phyloP scores from a whole-genome alignment of 2,329 filamentous ascomycete genomes.

The Catunica adiposa region DNA sequence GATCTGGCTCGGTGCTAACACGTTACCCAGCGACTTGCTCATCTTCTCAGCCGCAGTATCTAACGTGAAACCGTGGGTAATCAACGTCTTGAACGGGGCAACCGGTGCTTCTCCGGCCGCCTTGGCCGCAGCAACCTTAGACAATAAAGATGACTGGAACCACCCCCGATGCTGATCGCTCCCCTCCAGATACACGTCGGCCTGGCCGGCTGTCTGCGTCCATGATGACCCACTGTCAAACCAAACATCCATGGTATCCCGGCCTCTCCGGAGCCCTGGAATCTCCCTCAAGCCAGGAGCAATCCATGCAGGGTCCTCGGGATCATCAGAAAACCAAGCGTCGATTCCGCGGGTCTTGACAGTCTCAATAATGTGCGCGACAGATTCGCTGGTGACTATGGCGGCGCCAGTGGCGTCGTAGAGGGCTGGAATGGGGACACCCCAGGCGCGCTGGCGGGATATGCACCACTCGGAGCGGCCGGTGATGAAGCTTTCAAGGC shows the following conservation, averaged over 20 bases:
- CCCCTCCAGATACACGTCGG: conserved; percentile 86
- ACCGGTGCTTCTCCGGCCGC: conserved; percentile 15
- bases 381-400: conserved; percentile 60
- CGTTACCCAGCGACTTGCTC: conserved; percentile 93
- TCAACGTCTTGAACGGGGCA: conserved; percentile 71
- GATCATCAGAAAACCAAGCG: conserved; percentile 80
- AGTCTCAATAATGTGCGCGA: conserved; percentile 68
- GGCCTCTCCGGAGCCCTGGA: conserved; percentile 54
- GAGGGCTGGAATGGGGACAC: conserved; percentile 84
- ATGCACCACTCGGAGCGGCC: conserved; percentile 95
- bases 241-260: conserved; percentile 98
- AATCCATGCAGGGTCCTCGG: conserved; percentile 64
- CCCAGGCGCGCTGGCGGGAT: conserved; percentile 88
- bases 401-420: conserved; percentile 60
- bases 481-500: conserved; percentile 72
- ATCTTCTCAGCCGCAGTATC: conserved; percentile 89
- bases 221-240: conserved; percentile 96
- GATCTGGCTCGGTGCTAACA: conserved; percentile 63
- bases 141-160: conserved; percentile 94
- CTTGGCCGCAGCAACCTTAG: conserved; percentile 44
- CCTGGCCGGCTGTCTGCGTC: conserved; percentile 41
- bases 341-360: conserved; percentile 68
- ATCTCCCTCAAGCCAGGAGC: conserved; percentile 37
- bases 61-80: conserved; percentile 90
- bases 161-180: conserved; percentile 93